These are phyloP conservation scores for Lachancea fermentati DNA, from an alignment of 805 yeast genomes.

Conservation along the genomic window DNA sequence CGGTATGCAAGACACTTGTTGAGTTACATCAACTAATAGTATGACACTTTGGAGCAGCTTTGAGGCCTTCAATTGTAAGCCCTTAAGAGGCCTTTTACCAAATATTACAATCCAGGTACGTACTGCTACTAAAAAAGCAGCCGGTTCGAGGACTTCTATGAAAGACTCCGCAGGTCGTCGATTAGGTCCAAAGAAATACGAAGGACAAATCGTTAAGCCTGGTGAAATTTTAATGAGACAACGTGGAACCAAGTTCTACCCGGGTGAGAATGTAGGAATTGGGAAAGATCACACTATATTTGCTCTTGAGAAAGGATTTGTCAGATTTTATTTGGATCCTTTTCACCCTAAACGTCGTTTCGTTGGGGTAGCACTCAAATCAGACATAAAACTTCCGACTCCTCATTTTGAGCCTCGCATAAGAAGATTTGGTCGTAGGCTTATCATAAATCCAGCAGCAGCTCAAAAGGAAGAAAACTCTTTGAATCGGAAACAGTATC, in stretches of 20 bases:
- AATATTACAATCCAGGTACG: slow-evolving; percentile 46
- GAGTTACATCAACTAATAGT: too few relatives aligned
- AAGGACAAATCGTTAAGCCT: slow-evolving; percentile 63
- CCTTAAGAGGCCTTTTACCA: neutral
- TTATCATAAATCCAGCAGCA: slow-evolving; percentile 37
- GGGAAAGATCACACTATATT: slow-evolving; percentile 92
- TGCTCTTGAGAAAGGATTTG: slow-evolving; percentile 90
- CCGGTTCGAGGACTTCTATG: slow-evolving; percentile 91
- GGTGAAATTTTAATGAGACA: slow-evolving; percentile 92
- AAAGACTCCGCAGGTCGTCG: slow-evolving; percentile 94
- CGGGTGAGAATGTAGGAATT: slow-evolving; percentile 86
- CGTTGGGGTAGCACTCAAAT: slow-evolving; percentile 76
- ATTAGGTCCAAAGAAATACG: slow-evolving; percentile 83
- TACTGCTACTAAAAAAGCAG: slow-evolving; percentile 88
- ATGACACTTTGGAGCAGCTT: slow-evolving; percentile 7
- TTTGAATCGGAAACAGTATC: slow-evolving; percentile 62
- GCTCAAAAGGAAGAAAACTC: slow-evolving; percentile 56
- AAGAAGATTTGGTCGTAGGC: slow-evolving; percentile 79
- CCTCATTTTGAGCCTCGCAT: slow-evolving; percentile 86
- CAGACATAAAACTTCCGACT: slow-evolving; percentile 65
- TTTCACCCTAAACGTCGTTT: slow-evolving; percentile 91
- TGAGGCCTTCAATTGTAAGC: neutral
- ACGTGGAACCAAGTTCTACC: slow-evolving; percentile 90
- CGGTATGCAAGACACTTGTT: too few relatives aligned
- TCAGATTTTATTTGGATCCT: slow-evolving; percentile 87